These are phyloP conservation scores for Salix dunnii DNA, from an alignment of 345 rosid species.

Conservation along the genomic window DNA sequence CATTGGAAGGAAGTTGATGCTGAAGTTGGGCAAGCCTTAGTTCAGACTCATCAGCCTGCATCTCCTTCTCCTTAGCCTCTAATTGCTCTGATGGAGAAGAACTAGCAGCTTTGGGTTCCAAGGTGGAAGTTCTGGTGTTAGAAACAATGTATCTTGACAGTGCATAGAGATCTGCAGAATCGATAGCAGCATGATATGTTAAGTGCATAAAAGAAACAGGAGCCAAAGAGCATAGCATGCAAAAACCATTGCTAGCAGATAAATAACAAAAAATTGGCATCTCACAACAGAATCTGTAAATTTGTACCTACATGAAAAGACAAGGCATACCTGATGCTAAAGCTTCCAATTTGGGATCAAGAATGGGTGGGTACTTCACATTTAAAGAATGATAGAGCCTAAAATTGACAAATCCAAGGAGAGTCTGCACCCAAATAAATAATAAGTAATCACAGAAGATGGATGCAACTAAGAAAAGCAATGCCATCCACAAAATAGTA, in stretches of 20 bases:
- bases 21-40: constrained; percentile 94
- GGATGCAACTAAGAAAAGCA: not conserved
- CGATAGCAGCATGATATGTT: not conserved
- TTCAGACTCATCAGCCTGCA: constrained; percentile 55
- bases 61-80: constrained; percentile 27
- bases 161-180: constrained; percentile 81
- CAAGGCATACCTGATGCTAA: constrained; percentile 69
- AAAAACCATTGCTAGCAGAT: not conserved
- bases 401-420: constrained; percentile 74
- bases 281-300: not conserved
- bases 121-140: constrained; percentile 39
- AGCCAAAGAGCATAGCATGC: not conserved
- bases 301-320: not conserved
- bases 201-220: not conserved
- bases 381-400: constrained; percentile 75
- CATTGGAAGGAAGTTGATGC: constrained; percentile 86
- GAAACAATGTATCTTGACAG: constrained; percentile 72
- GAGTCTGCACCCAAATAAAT: constrained; percentile 59
- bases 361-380: constrained; percentile 86
- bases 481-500: not conserved
- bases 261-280: not conserved
- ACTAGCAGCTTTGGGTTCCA: constrained; percentile 35
- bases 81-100: constrained; percentile 44
- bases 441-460: constrained; percentile 3
- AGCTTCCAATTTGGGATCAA: constrained; percentile 86